Evolutionary conservation across 1,284 basidiomycete species (phyloP).

Genomic region (Pseudomicrostroma phylloplanum): DNA sequence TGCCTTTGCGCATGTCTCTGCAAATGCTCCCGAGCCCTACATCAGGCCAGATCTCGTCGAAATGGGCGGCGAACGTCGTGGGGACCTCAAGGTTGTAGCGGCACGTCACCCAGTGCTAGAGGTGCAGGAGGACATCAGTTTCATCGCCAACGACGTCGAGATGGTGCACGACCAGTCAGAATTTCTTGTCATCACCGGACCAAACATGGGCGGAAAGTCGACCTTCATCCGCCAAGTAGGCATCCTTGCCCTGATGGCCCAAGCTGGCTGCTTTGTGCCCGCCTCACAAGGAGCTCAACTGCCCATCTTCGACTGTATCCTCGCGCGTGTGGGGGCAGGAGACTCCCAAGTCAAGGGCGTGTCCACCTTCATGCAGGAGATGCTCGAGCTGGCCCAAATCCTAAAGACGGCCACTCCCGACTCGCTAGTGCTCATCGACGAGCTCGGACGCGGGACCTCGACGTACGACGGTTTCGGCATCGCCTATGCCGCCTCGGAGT

Average conservation of each 20-base stretch:
- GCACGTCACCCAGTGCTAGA: conserved; percentile 88
- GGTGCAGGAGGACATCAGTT: conserved; percentile 87
- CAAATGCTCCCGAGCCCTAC: conserved; percentile 78
- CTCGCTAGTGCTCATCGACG: conserved; percentile 95
- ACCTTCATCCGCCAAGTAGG: conserved; percentile 87
- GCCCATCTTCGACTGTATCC: conserved; percentile 91
- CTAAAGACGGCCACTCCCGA: conserved; percentile 80
- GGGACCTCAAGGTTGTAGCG: conserved; percentile 23
- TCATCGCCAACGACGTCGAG: conserved; percentile 89
- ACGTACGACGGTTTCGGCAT: conserved; percentile 98
- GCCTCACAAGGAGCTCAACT: conserved; percentile 61
- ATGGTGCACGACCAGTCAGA: conserved; percentile 74
- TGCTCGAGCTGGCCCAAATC: conserved; percentile 95
- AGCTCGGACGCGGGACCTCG: conserved; percentile 94
- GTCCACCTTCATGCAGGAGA: conserved; percentile 99
- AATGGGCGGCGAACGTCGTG: conserved; percentile 11
- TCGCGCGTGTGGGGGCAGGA: conserved; percentile 93
- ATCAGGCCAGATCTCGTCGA: conserved; percentile 63
- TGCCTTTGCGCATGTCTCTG: conserved; percentile 80
- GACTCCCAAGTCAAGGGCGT: conserved; percentile 96
- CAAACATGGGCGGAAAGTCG: conserved; percentile 86
- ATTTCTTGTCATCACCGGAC: conserved; percentile 76
- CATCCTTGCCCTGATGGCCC: conserved; percentile 81
- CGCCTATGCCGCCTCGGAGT: conserved; percentile 97
- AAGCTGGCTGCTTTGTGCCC: conserved; percentile 90